Evolutionary conservation across 2,329 filamentous ascomycete species (phyloP).

Genomic region (Alternaria consortialis): DNA sequence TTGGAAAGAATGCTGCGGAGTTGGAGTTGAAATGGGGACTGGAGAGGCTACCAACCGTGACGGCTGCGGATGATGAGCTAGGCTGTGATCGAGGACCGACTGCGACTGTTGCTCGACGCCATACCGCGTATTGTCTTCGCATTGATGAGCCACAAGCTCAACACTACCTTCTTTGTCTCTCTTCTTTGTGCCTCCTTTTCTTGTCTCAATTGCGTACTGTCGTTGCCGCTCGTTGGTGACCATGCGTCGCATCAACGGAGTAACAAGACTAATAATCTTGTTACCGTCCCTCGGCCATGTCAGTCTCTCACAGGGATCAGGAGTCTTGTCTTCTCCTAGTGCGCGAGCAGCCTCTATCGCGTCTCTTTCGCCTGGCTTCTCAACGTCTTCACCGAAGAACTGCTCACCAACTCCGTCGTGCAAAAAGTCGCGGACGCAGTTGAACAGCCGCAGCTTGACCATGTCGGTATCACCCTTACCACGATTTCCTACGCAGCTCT

Average conservation of each 20-base stretch:
- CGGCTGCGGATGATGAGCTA: slow-evolving; percentile 7
- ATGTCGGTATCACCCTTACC: slow-evolving; percentile 65
- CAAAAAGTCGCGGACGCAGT: slow-evolving; percentile 65
- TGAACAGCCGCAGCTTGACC: slow-evolving; percentile 65
- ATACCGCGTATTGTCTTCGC: slow-evolving; percentile 1
- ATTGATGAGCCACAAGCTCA: slow-evolving; percentile 25
- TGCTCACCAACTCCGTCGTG: slow-evolving; percentile 60
- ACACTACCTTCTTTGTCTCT: slow-evolving; percentile 38
- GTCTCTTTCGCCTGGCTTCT: slow-evolving; percentile 47
- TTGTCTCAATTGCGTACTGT: slow-evolving; percentile 65
- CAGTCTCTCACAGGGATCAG: slow-evolving; percentile 48
- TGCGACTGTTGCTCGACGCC: slow-evolving; percentile 25
- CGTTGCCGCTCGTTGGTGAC: slow-evolving; percentile 68
- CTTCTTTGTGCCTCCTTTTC: slow-evolving; percentile 58
- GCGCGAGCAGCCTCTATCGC: slow-evolving; percentile 44
- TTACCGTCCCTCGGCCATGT: slow-evolving; percentile 65
- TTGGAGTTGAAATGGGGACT: not conserved
- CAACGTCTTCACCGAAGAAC: slow-evolving; percentile 57
- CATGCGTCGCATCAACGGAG: slow-evolving; percentile 65
- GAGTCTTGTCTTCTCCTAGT: slow-evolving; percentile 52
- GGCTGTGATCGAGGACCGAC: slow-evolving; percentile 16
- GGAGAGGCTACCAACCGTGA: slow-evolving; percentile 10
- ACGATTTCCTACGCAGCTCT: slow-evolving; percentile 66
- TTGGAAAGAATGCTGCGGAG: not conserved
- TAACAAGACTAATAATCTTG: slow-evolving; percentile 66